Percentiles rank a stretch among this genome's conserved stretches.
Evolutionary conservation across 306 rosid species (phyloP).

Genomic region (Castanea mollissima): DNA sequence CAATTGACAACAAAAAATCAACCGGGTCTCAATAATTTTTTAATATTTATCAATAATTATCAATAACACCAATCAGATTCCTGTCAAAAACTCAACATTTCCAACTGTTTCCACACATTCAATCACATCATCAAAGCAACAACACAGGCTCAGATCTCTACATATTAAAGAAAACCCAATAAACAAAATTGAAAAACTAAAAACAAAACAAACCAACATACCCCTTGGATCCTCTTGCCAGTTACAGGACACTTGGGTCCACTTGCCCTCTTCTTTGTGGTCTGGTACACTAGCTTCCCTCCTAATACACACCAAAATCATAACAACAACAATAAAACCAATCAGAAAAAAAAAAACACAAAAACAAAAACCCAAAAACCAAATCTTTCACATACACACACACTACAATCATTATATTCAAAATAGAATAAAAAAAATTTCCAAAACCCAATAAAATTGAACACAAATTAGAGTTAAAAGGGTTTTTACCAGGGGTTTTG

Average conservation of each 20-base stretch:
- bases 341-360: neutral
- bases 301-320: conserved; percentile 34
- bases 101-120: neutral
- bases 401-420: neutral
- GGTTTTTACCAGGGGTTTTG: conserved; percentile 60
- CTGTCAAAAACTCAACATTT: neutral
- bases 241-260: conserved; percentile 82
- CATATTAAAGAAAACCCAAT: neutral
- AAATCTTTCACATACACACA: neutral
- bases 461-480: no score
- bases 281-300: conserved; percentile 73
- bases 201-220: conserved; percentile 1
- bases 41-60: neutral
- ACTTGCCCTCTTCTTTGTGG: conserved; percentile 72
- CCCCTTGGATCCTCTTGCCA: conserved; percentile 83
- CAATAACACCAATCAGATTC: neutral
- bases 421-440: neutral
- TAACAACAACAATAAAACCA: no score
- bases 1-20: neutral
- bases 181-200: neutral
- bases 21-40: neutral
- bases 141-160: neutral
- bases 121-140: neutral
- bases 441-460: no score
- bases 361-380: neutral